Conservation (phyloP, 2,329 filamentous ascomycete genomes). For the Bertia moriformis region DNA sequence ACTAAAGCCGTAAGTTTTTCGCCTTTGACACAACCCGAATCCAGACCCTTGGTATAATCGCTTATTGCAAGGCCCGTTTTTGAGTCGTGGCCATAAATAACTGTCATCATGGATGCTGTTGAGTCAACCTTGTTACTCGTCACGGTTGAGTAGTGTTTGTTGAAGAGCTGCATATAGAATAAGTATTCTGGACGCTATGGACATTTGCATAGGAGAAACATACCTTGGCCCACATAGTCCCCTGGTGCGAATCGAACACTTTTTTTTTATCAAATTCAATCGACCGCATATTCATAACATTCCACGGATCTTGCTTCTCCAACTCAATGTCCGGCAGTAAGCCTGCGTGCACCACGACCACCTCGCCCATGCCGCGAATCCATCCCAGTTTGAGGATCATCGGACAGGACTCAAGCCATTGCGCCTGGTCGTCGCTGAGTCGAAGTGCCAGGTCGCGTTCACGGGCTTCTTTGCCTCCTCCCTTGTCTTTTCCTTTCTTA, state of each 20-base stretch:
- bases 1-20: constrained; percentile 44
- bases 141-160: neutral
- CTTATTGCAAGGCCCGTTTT: constrained; percentile 37
- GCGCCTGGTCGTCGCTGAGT: constrained; percentile 29
- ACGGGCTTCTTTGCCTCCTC: constrained; percentile 6
- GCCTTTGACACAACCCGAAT: constrained; percentile 46
- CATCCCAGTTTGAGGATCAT: constrained; percentile 38
- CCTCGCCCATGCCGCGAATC: constrained; percentile 28
- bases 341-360: constrained; percentile 48
- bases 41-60: constrained; percentile 44
- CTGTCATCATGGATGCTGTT: constrained; percentile 23
- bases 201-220: constrained; percentile 2
- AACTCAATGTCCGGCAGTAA: constrained; percentile 42
- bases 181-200: neutral
- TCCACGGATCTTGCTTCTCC: constrained; percentile 43
- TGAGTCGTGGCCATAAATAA: constrained; percentile 51
- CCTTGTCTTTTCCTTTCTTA: neutral
- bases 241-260: constrained; percentile 26
- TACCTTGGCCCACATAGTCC: constrained; percentile 36
- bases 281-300: constrained; percentile 53
- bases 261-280: constrained; percentile 44
- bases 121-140: constrained; percentile 4
- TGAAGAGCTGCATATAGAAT: neutral
- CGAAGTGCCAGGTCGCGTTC: constrained; percentile 24
- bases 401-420: constrained; percentile 36